These are phyloP conservation scores for Colletotrichum filicis DNA, from an alignment of 2,329 filamentous ascomycete species.

Conservation along the genomic window DNA sequence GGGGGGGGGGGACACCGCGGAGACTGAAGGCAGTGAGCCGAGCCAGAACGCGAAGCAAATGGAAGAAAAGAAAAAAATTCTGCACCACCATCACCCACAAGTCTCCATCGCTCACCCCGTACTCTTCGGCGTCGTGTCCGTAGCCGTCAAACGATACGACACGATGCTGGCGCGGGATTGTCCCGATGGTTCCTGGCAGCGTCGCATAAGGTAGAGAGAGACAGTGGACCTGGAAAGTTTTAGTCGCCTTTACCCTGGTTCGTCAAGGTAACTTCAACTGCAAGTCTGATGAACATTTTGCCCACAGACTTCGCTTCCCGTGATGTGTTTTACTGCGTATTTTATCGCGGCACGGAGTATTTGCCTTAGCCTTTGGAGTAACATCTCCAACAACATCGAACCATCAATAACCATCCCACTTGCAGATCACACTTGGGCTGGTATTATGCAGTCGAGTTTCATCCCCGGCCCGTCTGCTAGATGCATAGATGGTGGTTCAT, in stretches of 20 bases:
- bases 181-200: conserved; percentile 17
- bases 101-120: neutral
- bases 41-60: neutral
- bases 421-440: neutral
- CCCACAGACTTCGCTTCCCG: neutral
- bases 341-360: too few species aligned
- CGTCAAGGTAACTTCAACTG: neutral
- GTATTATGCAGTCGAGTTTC: neutral
- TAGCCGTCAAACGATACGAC: neutral
- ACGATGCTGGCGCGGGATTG: conserved; percentile 1
- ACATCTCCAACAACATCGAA: neutral
- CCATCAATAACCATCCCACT: neutral
- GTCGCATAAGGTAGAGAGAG: neutral
- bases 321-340: neutral
- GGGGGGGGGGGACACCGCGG: too few species aligned
- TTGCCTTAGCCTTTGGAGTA: neutral
- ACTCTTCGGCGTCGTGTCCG: neutral
- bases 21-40: neutral
- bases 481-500: neutral
- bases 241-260: neutral
- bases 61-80: neutral
- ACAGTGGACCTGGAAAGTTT: neutral
- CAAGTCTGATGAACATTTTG: neutral
- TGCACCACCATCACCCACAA: neutral
- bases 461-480: neutral